Percentiles rank a stretch among this genome's conserved stretches.
Evolutionary conservation across 2,329 filamentous ascomycete species (phyloP).

Genomic region (Zasmidium cellare): DNA sequence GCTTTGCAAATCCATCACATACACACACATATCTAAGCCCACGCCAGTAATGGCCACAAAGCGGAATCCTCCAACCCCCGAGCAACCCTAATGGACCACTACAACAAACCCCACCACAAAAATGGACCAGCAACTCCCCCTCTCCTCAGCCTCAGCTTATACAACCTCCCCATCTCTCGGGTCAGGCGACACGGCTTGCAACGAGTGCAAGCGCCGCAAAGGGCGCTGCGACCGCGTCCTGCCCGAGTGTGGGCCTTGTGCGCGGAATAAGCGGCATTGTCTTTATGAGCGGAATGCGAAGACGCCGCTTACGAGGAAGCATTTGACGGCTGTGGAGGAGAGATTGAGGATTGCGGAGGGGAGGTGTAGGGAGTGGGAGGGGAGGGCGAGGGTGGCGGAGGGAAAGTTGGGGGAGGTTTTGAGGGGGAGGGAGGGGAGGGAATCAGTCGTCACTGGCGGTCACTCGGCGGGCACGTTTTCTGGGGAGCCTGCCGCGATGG

Average conservation of each 20-base stretch:
- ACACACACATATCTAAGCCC: not conserved
- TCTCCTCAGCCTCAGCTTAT: slow-evolving; percentile 9
- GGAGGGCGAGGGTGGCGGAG: slow-evolving; percentile 25
- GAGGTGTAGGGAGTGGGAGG: slow-evolving; percentile 24
- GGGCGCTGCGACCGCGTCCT: slow-evolving; percentile 34
- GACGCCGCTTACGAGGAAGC: slow-evolving; percentile 51
- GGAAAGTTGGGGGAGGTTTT: slow-evolving; percentile 13
- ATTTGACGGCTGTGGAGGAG: slow-evolving; percentile 48
- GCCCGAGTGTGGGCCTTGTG: slow-evolving; percentile 42
- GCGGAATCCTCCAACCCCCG: not conserved
- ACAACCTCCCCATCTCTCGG: slow-evolving; percentile 3
- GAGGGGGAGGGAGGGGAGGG: not conserved
- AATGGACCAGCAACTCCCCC: slow-evolving; percentile 20
- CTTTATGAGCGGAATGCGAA: slow-evolving; percentile 51
- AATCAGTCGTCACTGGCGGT: no score
- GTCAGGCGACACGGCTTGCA: slow-evolving; percentile 26
- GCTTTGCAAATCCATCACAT: no score
- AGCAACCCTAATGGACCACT: not conserved
- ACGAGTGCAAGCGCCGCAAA: slow-evolving; percentile 31
- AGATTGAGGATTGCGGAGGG: slow-evolving; percentile 27
- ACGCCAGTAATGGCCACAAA: not conserved
- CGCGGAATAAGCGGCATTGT: slow-evolving; percentile 48
- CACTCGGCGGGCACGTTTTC: no score
- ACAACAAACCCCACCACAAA: not conserved
- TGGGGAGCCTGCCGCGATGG: no score